Conservation (phyloP, 2,329 filamentous ascomycete genomes). For the Fusarium sublunatum region DNA sequence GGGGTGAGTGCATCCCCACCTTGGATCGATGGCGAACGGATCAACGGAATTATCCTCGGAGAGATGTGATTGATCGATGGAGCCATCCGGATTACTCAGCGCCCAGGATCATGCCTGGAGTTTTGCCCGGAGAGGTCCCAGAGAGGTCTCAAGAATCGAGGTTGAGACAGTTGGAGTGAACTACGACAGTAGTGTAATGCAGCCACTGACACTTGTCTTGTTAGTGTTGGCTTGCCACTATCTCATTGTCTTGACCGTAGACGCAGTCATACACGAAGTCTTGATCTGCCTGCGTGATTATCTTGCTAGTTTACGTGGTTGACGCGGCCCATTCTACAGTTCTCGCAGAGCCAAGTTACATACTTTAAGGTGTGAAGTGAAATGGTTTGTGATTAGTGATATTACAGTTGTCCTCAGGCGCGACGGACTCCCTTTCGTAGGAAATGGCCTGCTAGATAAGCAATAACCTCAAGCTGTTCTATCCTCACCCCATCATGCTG, state of each 20-base stretch:
- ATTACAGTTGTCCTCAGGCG: not conserved
- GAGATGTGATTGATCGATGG: slow-evolving; percentile 17
- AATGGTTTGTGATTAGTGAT: too few relatives aligned
- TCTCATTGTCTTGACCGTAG: not conserved
- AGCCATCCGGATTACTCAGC: slow-evolving; percentile 14
- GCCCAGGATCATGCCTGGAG: not conserved
- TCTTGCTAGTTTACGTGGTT: too few relatives aligned
- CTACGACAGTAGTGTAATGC: not conserved
- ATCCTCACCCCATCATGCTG: slow-evolving; percentile 7
- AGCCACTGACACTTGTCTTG: not conserved
- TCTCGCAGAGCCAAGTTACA: too few relatives aligned
- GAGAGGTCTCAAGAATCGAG: not conserved
- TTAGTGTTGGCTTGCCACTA: not conserved
- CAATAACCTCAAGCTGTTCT: slow-evolving; percentile 8
- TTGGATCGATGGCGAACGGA: slow-evolving; percentile 5
- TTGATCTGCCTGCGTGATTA: not conserved
- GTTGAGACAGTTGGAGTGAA: not conserved
- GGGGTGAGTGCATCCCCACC: slow-evolving; percentile 21
- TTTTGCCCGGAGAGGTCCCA: not conserved
- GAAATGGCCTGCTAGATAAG: not conserved
- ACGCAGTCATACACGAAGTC: not conserved
- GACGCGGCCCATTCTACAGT: not conserved
- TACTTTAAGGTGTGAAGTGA: too few relatives aligned
- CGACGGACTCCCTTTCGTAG: slow-evolving; percentile 1
- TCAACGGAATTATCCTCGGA: slow-evolving; percentile 18